phyloP scores from a whole-genome alignment of 2,329 filamentous ascomycete species.

The Pseudogymnoascus sp. region DNA sequence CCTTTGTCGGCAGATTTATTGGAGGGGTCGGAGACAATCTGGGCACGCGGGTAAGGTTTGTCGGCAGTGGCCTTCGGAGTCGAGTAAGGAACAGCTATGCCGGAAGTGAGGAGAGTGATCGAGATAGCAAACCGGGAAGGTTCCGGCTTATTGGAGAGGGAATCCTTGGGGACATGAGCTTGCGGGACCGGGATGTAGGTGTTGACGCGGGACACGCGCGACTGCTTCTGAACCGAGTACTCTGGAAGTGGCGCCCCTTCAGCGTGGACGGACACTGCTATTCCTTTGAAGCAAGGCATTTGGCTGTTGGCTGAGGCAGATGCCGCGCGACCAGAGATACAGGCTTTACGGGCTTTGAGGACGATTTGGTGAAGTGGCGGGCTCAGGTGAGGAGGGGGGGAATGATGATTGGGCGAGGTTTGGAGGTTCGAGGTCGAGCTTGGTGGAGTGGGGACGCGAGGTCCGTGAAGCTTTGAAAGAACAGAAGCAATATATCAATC shows the following conservation, averaged over 20 bases:
- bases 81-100: constrained; percentile 86
- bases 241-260: constrained; percentile 77
- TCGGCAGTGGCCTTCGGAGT: constrained; percentile 71
- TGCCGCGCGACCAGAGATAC: background rate
- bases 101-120: constrained; percentile 87
- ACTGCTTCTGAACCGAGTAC: constrained; percentile 91
- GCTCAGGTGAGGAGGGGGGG: background rate
- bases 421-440: constrained; percentile 1
- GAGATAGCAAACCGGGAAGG: constrained; percentile 97
- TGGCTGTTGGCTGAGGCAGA: constrained; percentile 10
- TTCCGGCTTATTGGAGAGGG: constrained; percentile 68
- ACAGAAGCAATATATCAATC: constrained; percentile 7
- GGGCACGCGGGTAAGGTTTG: constrained; percentile 74
- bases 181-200: constrained; percentile 95
- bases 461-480: background rate
- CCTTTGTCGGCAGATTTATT: constrained; percentile 46
- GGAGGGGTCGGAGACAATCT: constrained; percentile 68
- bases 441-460: background rate
- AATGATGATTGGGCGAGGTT: constrained; percentile 5
- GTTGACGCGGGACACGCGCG: constrained; percentile 84
- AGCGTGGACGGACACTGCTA: constrained; percentile 93
- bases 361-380: background rate
- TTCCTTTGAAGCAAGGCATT: constrained; percentile 98
- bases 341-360: background rate
- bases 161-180: constrained; percentile 62